These are phyloP conservation scores for Lipomyces sp. DNA, from an alignment of 805 yeast species.

Conservation along the genomic window DNA sequence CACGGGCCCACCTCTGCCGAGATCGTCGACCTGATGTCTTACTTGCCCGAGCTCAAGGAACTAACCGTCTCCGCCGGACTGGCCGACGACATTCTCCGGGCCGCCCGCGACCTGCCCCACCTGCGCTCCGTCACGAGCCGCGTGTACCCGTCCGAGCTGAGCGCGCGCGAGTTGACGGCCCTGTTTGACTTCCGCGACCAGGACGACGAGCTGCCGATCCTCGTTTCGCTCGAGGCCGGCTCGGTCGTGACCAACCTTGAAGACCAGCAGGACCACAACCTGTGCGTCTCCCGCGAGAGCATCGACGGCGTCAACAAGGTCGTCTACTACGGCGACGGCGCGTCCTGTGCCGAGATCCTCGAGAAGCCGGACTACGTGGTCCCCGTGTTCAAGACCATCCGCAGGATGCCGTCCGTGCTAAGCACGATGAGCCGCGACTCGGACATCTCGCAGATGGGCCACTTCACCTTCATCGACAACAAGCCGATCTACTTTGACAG, in stretches of 20 bases:
- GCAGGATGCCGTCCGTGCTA: background rate
- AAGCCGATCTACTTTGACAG: background rate
- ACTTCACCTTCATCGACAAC: too few relatives aligned
- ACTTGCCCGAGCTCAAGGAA: background rate
- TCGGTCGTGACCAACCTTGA: background rate
- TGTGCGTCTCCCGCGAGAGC: background rate
- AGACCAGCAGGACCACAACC: too few relatives aligned
- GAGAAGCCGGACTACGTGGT: background rate
- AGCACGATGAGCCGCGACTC: background rate
- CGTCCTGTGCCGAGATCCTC: background rate
- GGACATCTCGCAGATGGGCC: too few relatives aligned
- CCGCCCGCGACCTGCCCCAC: background rate
- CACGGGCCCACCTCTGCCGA: conserved; percentile 3
- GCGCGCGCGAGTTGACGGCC: background rate
- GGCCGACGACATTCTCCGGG: conserved; percentile 2
- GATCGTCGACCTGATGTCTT: background rate
- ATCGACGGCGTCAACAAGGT: background rate
- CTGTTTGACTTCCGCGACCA: conserved; percentile 1
- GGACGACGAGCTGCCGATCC: conserved; percentile 6
- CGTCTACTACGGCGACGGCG: background rate
- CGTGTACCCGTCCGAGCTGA: conserved; percentile 3
- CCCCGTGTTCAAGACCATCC: background rate
- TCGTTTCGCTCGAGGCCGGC: conserved; percentile 4
- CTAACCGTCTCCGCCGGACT: background rate
- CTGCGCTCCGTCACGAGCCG: background rate